phyloP scores from a whole-genome alignment of 441 rosid genomes.

The California macrophylla region DNA sequence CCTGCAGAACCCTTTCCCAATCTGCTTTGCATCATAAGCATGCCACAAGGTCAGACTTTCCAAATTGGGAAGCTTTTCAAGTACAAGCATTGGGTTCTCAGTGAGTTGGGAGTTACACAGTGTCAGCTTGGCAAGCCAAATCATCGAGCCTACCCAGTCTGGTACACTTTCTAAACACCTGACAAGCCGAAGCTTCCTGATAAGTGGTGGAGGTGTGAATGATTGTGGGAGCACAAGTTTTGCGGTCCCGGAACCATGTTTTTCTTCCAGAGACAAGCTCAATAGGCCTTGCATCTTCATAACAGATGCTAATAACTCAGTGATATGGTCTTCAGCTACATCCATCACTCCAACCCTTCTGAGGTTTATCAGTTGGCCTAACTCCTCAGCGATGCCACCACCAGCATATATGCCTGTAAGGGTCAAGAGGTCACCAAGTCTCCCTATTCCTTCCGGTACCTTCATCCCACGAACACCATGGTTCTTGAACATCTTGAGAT shows the following conservation, averaged over 20 bases:
- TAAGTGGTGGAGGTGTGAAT: constrained; percentile 29
- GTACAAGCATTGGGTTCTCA: constrained; percentile 30
- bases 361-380: constrained; percentile 25
- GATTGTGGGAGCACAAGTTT: constrained; percentile 21
- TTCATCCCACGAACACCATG: constrained; percentile 15
- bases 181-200: constrained; percentile 28
- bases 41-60: constrained; percentile 25
- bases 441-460: constrained; percentile 25
- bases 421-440: constrained; percentile 23
- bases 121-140: constrained; percentile 25
- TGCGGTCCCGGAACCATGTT: not conserved
- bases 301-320: constrained; percentile 23
- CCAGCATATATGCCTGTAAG: constrained; percentile 28
- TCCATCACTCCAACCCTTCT: constrained; percentile 30
- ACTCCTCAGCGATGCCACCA: constrained; percentile 21
- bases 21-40: constrained; percentile 29
- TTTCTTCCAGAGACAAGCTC: constrained; percentile 28
- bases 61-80: constrained; percentile 32
- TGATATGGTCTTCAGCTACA: constrained; percentile 22
- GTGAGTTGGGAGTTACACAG: constrained; percentile 27
- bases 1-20: constrained; percentile 35
- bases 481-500: constrained; percentile 30
- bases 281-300: constrained; percentile 27
- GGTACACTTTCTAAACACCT: constrained; percentile 24
- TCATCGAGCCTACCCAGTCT: constrained; percentile 30